A percentile compares a stretch with the other conserved stretches of the same genome.
phyloP scores from a whole-genome alignment of 768 basidiomycete species.

The Sarcomyxa edulis region DNA sequence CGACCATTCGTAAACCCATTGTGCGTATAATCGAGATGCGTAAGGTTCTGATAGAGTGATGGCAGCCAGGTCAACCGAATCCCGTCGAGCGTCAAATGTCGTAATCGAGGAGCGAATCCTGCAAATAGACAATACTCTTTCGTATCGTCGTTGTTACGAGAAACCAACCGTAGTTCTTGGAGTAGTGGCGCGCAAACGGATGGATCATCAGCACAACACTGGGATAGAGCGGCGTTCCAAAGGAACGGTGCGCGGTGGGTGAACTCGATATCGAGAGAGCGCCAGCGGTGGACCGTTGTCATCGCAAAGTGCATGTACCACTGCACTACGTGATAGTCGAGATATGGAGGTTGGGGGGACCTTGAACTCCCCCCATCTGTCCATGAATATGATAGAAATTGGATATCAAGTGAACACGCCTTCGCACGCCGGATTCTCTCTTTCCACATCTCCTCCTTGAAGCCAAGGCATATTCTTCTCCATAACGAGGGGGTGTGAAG shows the following conservation, averaged over 20 bases:
- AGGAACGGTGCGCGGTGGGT: conserved; percentile 52
- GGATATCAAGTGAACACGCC: conserved; percentile 57
- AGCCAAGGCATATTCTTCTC: conserved; percentile 51
- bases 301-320: conserved; percentile 56
- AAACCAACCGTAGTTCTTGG: conserved; percentile 52
- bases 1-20: conserved; percentile 60
- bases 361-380: conserved; percentile 15
- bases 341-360: conserved; percentile 21
- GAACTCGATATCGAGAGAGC: conserved; percentile 58
- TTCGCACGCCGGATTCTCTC: conserved; percentile 57
- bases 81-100: conserved; percentile 54
- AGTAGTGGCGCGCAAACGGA: conserved; percentile 35
- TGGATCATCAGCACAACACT: conserved; percentile 34
- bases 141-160: conserved; percentile 64
- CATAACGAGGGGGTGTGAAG: conserved; percentile 60
- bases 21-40: conserved; percentile 65
- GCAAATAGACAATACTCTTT: conserved; percentile 63
- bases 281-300: conserved; percentile 49
- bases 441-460: conserved; percentile 52
- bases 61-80: conserved; percentile 60
- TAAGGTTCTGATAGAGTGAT: conserved; percentile 55
- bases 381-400: conserved; percentile 32
- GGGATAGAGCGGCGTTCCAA: conserved; percentile 64
- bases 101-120: conserved; percentile 52
- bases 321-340: conserved; percentile 45